Evolutionary conservation across 108 stramenopile species (phyloP), one percentile per base, ranked within the genome.

Genomic region (Chaetoceros tenuissimus): DNA sequence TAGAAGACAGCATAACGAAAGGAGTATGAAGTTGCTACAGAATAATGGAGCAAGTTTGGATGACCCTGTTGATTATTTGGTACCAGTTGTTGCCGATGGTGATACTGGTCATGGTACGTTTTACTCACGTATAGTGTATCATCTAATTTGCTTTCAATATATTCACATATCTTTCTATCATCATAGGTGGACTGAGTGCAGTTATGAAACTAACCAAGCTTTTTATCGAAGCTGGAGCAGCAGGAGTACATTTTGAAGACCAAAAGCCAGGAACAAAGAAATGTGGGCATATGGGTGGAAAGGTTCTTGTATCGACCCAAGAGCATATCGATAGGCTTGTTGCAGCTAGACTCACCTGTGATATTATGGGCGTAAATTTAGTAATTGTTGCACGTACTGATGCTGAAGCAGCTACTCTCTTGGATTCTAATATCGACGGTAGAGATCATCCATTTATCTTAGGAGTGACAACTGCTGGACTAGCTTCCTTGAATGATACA

Each of bases 361-460:
- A 96, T 73, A 82, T 96, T 57, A 68, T 96, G 54, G 95, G 95
- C 21, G 72, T 82, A 43, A 72, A 84, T 51, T 73, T 86, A 51
- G 53, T 97, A 22, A 75, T 97, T 65, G 88, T 97, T 0, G 90
- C 94, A 0, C 63, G 97, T 17, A 97, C 97, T 1, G 97, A 97
- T 75, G 95, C 93, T 24, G 95, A 97, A 71, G 94, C 97, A 21
- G 97, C 97, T 31, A 93, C 92, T n/a, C 66, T 97, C 50, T 71
- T 97, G 49, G 94, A 95, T 61, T 89, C 79, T 49, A 95, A 95
- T 80, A 75, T 93, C 53, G 97, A 97, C 73, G 81, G 81, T 21
- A 78, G 93, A n/a, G 97, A 97, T 60, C 95, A 97, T 72, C 95
- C 95, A 13, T 97, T 93, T 75, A 95, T 97, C 57, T 28, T 95